phyloP scores from a whole-genome alignment of 306 rosid species.

The Alnus glutinosa region DNA sequence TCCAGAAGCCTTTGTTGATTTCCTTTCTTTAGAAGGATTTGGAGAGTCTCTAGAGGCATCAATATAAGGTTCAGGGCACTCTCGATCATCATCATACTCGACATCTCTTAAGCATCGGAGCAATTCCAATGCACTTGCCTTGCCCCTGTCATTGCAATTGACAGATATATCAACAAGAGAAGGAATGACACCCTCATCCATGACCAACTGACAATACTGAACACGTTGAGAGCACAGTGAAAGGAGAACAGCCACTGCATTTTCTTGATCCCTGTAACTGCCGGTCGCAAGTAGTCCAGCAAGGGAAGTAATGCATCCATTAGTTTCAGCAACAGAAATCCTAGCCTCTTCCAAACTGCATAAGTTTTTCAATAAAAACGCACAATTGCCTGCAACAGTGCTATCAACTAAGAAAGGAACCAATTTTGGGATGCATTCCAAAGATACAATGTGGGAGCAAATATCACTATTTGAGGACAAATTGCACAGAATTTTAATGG shows the following conservation, averaged over 20 bases:
- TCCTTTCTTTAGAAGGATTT: slow-evolving; percentile 38
- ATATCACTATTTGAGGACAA: slow-evolving; percentile 53
- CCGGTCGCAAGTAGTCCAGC: slow-evolving; percentile 57
- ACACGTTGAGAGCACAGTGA: slow-evolving; percentile 66
- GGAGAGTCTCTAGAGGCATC: slow-evolving; percentile 24
- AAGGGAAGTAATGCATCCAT: slow-evolving; percentile 69
- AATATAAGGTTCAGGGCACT: slow-evolving; percentile 27
- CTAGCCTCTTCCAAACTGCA: slow-evolving; percentile 54
- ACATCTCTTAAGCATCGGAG: slow-evolving; percentile 57
- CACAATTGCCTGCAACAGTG: slow-evolving; percentile 46
- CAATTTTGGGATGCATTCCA: slow-evolving; percentile 59
- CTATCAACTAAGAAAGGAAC: slow-evolving; percentile 52
- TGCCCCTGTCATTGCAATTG: slow-evolving; percentile 72
- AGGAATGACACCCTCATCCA: slow-evolving; percentile 52
- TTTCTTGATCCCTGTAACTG: slow-evolving; percentile 67
- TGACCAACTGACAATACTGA: slow-evolving; percentile 59
- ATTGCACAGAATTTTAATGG: slow-evolving; percentile 48
- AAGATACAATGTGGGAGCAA: slow-evolving; percentile 48
- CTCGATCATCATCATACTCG: slow-evolving; percentile 32
- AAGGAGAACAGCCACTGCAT: slow-evolving; percentile 65
- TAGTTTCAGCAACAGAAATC: slow-evolving; percentile 59
- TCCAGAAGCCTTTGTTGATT: slow-evolving; percentile 40
- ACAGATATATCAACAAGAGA: slow-evolving; percentile 52
- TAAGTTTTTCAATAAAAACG: slow-evolving; percentile 60
- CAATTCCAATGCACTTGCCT: slow-evolving; percentile 56